phyloP scores from a whole-genome alignment of 306 rosid species.

The Castanea sativa region DNA sequence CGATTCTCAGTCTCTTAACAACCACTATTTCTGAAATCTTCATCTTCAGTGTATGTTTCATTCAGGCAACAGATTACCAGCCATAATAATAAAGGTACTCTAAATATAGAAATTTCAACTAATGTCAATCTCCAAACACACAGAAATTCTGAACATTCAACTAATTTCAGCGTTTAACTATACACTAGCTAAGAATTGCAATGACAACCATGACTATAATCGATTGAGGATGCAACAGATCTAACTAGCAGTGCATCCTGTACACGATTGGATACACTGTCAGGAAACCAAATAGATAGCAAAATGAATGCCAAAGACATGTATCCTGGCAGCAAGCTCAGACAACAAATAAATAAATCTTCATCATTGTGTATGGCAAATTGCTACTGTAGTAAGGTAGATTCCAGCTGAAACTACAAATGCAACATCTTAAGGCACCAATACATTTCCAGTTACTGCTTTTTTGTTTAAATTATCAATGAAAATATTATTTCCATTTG shows the following conservation, averaged over 20 bases:
- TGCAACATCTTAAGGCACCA: neutral
- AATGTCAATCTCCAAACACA: neutral
- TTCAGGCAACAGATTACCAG: too few species aligned
- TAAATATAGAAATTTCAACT: neutral
- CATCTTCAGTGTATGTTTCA: too few species aligned
- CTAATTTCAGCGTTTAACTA: too few species aligned
- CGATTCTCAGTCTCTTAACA: too few species aligned
- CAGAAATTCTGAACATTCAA: too few species aligned
- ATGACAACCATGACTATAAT: neutral
- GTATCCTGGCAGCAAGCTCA: neutral
- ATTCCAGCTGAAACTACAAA: neutral
- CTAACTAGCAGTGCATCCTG: neutral
- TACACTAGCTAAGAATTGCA: neutral
- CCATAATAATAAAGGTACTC: too few species aligned
- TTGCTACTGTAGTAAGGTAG: neutral
- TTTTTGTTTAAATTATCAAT: neutral
- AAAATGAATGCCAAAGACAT: neutral
- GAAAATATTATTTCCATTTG: neutral
- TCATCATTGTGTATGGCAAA: neutral
- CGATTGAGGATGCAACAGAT: neutral
- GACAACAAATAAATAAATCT: neutral
- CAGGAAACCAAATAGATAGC: neutral
- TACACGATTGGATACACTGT: neutral
- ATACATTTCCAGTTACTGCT: neutral
- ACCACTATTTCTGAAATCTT: too few species aligned